A percentile compares a stretch with the other conserved stretches of the same genome.
Evolutionary conservation across 176 grass and related monocot species (phyloP).

Genomic region (Oryza coarctata): DNA sequence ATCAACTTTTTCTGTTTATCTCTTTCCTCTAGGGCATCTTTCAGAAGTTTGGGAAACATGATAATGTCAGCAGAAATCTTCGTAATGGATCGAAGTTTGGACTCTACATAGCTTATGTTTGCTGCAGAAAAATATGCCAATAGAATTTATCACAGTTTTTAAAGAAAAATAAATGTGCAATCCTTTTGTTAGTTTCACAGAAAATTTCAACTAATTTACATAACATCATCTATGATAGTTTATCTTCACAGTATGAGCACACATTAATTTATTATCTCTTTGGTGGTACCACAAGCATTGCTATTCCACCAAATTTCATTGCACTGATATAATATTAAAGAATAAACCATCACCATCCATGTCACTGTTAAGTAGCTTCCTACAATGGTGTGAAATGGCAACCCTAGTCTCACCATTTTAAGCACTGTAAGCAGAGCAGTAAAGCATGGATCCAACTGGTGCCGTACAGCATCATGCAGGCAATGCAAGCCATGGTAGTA

Average conservation of each 20-base stretch:
- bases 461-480: too few relatives aligned
- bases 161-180: slow-evolving; percentile 26
- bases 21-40: slow-evolving; percentile 79
- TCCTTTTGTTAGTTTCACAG: not conserved
- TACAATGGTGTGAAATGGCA: too few relatives aligned
- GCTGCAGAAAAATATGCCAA: slow-evolving; percentile 45
- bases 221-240: not conserved
- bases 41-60: slow-evolving; percentile 64
- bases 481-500: too few relatives aligned
- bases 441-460: too few relatives aligned
- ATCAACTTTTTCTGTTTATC: slow-evolving; percentile 82
- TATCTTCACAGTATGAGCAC: not conserved
- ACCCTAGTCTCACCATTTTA: too few relatives aligned
- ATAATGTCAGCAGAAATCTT: slow-evolving; percentile 49
- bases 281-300: not conserved
- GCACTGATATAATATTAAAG: not conserved
- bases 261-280: not conserved
- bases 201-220: not conserved
- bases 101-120: slow-evolving; percentile 68
- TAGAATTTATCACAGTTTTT: not conserved
- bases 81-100: slow-evolving; percentile 63
- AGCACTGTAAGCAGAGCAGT: too few relatives aligned
- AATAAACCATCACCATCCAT: not conserved
- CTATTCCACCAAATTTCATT: not conserved
- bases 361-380: too few relatives aligned